Base-by-base conservation (phyloP, 495 filamentous ascomycete species). In the Platismatia glauca region DNA sequence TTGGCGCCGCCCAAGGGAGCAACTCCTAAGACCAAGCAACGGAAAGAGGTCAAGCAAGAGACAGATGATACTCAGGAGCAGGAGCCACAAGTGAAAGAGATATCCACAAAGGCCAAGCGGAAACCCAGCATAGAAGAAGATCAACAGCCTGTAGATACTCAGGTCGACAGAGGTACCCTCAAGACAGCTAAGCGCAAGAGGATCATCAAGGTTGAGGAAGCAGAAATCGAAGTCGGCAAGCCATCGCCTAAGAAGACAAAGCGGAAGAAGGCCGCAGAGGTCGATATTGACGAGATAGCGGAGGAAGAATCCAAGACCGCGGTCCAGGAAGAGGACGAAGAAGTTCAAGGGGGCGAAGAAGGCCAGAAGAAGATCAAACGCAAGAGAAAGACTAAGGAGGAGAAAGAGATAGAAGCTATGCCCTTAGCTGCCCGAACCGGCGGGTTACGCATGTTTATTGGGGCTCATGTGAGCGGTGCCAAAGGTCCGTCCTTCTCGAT, bases 401-500 rank as follows among this genome's bases (percentile, higher is more conserved):
- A 73, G 65, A 78, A 71, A 60, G 74, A 75, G 57, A 63, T 67
- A 16, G 77, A 80, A 69, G 72, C 71, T 4, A 82, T 89, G 79
- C 87, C 89, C 0, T 71, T 96, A 9, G 86, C 85, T 37, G 71
- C 80, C 18, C 79, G 94, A 34, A 88, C 90, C 0, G 72, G 78
- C 6, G 83, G 84, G 0, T 74, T 93, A 63, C 87, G 86, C 63
- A 89, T 97, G 83, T 82, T 89, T 64, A 86, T 98, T 35, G 94
- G 94, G 13, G 94, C 94, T 2, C 94, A 98, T 71, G 90, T 97
- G 50, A 91, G 87, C 70, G 84, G 81, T 62, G 91, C 95, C 6
- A 91, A 90, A 78, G 92, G 89, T 88, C 65, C 55, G 77, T 76
- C 63, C 38, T 55, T 20, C 24, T 35, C 22, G 22, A 64, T 33